Conservation (phyloP, 805 yeast species). For the Torulaspora microellipsoides region DNA sequence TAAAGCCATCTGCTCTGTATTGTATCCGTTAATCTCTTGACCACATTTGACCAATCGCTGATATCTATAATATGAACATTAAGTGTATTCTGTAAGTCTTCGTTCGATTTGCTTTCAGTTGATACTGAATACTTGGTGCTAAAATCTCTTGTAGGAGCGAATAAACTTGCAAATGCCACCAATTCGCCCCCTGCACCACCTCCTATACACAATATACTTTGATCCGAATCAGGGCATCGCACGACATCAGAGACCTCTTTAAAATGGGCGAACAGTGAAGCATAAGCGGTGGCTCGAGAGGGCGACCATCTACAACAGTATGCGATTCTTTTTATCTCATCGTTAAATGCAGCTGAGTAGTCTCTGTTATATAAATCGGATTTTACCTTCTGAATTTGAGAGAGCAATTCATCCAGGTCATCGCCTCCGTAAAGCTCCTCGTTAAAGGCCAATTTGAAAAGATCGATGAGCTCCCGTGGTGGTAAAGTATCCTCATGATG, state of each 20-base stretch:
- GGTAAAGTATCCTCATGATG: slow-evolving; percentile 25
- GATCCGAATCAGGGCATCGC: slow-evolving; percentile 15
- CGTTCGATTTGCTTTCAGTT: not conserved
- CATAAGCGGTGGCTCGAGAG: slow-evolving; percentile 69
- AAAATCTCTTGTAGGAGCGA: slow-evolving; percentile 36
- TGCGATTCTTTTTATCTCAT: slow-evolving; percentile 61
- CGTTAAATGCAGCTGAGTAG: slow-evolving; percentile 63
- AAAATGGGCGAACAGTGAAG: slow-evolving; percentile 57
- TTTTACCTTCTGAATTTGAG: slow-evolving; percentile 61
- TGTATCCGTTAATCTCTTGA: slow-evolving; percentile 41
- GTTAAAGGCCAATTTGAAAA: slow-evolving; percentile 28
- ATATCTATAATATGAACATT: slow-evolving; percentile 62
- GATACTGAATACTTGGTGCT: slow-evolving; percentile 15
- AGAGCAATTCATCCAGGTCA: slow-evolving; percentile 15
- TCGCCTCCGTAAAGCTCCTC: slow-evolving; percentile 24
- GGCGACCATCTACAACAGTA: slow-evolving; percentile 87
- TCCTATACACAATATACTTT: slow-evolving; percentile 59
- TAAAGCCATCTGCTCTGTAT: slow-evolving; percentile 53
- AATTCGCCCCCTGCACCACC: slow-evolving; percentile 91
- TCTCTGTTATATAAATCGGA: slow-evolving; percentile 64
- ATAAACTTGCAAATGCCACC: slow-evolving; percentile 55
- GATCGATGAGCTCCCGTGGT: slow-evolving; percentile 30
- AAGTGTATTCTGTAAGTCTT: slow-evolving; percentile 25
- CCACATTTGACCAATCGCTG: slow-evolving; percentile 67
- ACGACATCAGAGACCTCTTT: slow-evolving; percentile 26